Base-by-base conservation (phyloP, 2,329 filamentous ascomycete species). In the Passalora sequoiae region DNA sequence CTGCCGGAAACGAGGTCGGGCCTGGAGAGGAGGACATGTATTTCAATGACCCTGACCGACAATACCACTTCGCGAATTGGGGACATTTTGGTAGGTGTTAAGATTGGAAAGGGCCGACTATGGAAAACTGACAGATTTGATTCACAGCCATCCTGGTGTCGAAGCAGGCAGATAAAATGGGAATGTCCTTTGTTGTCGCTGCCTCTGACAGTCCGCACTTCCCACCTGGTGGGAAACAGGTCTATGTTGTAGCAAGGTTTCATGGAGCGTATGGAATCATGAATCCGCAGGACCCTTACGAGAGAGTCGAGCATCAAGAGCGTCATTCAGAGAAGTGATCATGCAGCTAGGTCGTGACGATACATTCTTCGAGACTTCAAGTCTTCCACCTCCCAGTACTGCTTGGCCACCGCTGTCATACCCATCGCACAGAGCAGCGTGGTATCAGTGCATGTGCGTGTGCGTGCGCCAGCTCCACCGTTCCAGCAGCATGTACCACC, bases 11-110 rank as follows among this genome's bases (percentile, higher is more conserved):
- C 19, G 30, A 33, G 30, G 16, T 16, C 16, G 30, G 30, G 5
- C 30, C 30, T 33, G 30, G 13, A 6, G 30, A 33, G 15, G 30
- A 33, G 30, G 30, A 33, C 19, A 33, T 33, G 15, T 33, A 17
- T 19, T 33, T 33, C 16, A 16, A 33, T 33, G 30, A 33, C 16
- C 30, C 30, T n/a, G 30, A 19, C 8, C 9, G 30, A 19, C n/a
- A 33, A 16, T 33, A 15, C 19, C 13, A 33, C 6, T 33, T 17
- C 16, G n/a, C 9, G 13, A 17, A 33, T 6, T 33, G 30, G 30
- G 7, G 30, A 19, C 15, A 33, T 33, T 33, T 33, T 12, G 30
- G 30, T 33, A 12, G 19, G 30, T 33, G 6, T 5, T 6, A 6
- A 15, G 28, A 30, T 10, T 6, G 28, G n/a, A n/a, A n/a, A n/a